A percentile compares a stretch with the other conserved stretches of the same genome.
Evolutionary conservation across 164 flowering plant species (phyloP).

Genomic region (Dillenia turbinata): DNA sequence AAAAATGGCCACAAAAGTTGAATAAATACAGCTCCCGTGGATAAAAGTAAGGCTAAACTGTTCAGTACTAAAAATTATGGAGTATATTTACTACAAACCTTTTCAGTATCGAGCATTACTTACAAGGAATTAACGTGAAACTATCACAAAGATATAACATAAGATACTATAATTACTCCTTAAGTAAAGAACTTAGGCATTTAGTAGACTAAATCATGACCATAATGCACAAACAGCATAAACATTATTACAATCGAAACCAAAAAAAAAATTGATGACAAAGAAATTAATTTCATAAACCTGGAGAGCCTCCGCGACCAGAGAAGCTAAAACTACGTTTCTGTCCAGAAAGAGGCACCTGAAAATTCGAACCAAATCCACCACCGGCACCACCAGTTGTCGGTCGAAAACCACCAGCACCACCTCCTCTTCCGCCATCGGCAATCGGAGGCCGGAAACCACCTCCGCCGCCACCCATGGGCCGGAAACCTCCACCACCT

Average conservation of each 20-base stretch:
- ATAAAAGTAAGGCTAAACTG: no score
- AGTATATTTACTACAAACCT: no score
- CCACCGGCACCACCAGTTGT: constrained; percentile 18
- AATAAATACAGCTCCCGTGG: no score
- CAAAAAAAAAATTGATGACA: background rate
- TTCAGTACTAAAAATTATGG: no score
- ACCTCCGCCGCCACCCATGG: constrained; percentile 13
- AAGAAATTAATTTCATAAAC: constrained; percentile 13
- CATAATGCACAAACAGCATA: background rate
- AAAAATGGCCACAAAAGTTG: no score
- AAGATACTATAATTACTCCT: no score
- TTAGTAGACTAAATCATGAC: background rate
- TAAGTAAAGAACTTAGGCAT: no score
- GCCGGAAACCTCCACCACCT: constrained; percentile 18
- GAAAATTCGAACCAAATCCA: constrained; percentile 19
- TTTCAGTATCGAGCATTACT: no score
- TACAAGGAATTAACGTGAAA: no score
- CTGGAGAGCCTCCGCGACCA: constrained; percentile 52
- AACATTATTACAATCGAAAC: background rate
- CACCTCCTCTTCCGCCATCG: background rate
- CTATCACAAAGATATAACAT: no score
- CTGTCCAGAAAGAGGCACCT: constrained; percentile 46
- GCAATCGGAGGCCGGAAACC: constrained; percentile 13
- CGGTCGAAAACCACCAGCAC: constrained; percentile 16
- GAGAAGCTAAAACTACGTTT: constrained; percentile 59